Percentiles rank a stretch among this genome's conserved stretches.
phyloP scores from a whole-genome alignment of 2,329 filamentous ascomycete species.

The Phyllosticta citribraziliensis region DNA sequence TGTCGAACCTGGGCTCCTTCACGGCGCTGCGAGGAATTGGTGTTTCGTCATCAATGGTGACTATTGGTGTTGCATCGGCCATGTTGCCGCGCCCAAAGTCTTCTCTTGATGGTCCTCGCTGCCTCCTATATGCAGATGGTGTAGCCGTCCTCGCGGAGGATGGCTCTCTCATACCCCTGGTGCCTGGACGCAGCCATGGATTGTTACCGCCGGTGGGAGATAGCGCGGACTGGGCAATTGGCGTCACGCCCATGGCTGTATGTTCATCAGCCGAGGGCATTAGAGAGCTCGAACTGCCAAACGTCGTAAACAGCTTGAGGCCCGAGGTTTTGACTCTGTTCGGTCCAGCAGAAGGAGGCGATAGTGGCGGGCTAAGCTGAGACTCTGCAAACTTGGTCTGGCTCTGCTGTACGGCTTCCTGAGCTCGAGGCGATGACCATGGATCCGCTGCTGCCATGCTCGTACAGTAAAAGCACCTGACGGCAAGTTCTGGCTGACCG shows the following conservation, averaged over 20 bases:
- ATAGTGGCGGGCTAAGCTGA: constrained; percentile 59
- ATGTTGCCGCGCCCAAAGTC: constrained; percentile 14
- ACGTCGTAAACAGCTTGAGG: constrained; percentile 84
- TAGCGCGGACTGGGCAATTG: constrained; percentile 60
- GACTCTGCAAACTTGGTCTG: constrained; percentile 42
- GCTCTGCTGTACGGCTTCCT: constrained; percentile 48
- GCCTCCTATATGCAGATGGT: constrained; percentile 56
- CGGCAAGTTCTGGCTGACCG: constrained; percentile 80
- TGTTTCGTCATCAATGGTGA: neutral
- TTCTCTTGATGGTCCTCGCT: constrained; percentile 47
- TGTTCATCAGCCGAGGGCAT: constrained; percentile 57
- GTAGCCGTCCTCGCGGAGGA: constrained; percentile 43
- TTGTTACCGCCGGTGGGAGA: constrained; percentile 51
- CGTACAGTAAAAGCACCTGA: constrained; percentile 87
- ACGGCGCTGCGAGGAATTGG: neutral
- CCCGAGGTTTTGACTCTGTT: constrained; percentile 65
- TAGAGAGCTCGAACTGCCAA: constrained; percentile 41
- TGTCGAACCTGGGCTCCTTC: constrained; percentile 2
- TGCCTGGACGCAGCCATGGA: constrained; percentile 26
- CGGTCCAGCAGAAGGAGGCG: constrained; percentile 45
- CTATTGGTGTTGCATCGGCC: neutral
- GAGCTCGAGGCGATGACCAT: constrained; percentile 77
- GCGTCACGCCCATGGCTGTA: constrained; percentile 75
- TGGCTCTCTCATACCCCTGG: constrained; percentile 31
- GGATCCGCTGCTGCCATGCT: constrained; percentile 75